Evolutionary conservation across 352 stramenopile genomes (phyloP).

Genomic region (Phytophthora litchii): DNA sequence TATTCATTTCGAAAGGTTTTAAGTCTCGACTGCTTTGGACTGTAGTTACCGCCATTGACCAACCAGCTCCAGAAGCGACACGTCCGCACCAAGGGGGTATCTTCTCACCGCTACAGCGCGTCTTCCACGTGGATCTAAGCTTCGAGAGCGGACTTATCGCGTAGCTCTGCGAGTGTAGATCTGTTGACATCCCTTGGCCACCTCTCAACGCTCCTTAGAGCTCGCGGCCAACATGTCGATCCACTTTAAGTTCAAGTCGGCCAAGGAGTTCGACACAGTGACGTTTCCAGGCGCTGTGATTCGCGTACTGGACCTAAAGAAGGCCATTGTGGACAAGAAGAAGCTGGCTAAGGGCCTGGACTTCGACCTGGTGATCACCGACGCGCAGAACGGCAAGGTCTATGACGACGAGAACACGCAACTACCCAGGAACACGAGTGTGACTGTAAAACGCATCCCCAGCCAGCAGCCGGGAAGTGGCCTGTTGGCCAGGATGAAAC

Average conservation of each 20-base stretch:
- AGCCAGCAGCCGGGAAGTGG: conserved; percentile 77
- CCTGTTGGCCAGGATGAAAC: conserved; percentile 85
- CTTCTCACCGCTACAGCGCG: conserved; percentile 4
- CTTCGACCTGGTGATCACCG: conserved; percentile 92
- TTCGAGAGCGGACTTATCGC: conserved; percentile 3
- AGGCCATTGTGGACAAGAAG: conserved; percentile 94
- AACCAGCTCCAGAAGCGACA: conserved; percentile 27
- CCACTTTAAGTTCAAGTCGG: conserved; percentile 92
- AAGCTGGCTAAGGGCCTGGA: conserved; percentile 92
- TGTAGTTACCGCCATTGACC: conserved; percentile 15
- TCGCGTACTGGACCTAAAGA: conserved; percentile 91
- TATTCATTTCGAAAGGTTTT: too few relatives aligned
- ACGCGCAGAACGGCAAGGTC: conserved; percentile 91
- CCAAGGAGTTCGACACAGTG: conserved; percentile 90
- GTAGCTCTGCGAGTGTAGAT: conserved; percentile 9
- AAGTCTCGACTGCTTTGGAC: too few relatives aligned
- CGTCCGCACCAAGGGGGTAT: conserved; percentile 2
- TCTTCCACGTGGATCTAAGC: conserved; percentile 4
- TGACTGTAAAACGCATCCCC: conserved; percentile 92
- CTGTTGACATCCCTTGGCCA: not conserved
- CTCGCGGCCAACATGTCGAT: conserved; percentile 71
- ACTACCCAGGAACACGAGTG: conserved; percentile 90
- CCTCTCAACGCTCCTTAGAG: not conserved
- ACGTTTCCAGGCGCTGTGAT: conserved; percentile 87
- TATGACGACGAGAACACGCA: conserved; percentile 93